Base-by-base conservation (phyloP, 2,329 filamentous ascomycete genomes). In the Apiospora sp. region DNA sequence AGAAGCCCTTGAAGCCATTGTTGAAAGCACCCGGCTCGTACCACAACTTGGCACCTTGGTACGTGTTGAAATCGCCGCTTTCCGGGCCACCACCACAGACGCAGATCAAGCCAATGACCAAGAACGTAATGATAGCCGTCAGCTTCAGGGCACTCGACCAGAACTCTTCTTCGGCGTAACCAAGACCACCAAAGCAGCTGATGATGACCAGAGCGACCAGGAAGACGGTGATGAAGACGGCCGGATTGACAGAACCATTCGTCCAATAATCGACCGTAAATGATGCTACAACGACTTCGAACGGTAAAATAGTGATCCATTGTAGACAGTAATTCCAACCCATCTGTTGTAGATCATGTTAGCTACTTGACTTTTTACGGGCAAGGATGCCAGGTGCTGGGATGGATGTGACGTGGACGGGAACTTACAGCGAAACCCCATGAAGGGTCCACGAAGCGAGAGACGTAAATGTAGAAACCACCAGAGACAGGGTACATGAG, bases 391-490 rank as follows among this genome's bases (percentile, higher is more conserved):
- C 27, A 30, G 27, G 27, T 4, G 27, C 27, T 30, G 27, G 4
- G 4, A 37, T 37, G 30, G 19, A 41, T 37, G 30, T 3, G 19
- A 41, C 5, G 27, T 5, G 24, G 34, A 41, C 41, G 4, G 14
- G 5, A 49, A 27, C 68, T n/a, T 91, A 86, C 89, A 95, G 92
- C 89, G 81, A 96, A 96, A 71, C 94, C 94, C 41, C 96, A 88
- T 73, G 93, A 92, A 71, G 93, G 93, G 77, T 96, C 93, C 78
- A 91, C 92, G 84, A 94, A 96, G 69, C 94, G 89, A 74, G 91
- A 88, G 30, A 94, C 93, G 79, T 95, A 96, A 78, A 92, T 93
- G 74, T 93, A 93, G 83, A 96, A 97, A 76, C 94, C 94, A 80
- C 92, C 90, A 72, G 90, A 89, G 77, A 95, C 87, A 69, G 94